These are phyloP conservation scores for Phycomyces blakesleeanus DNA, from an alignment of 192 early-diverging fungal genomes.

Conservation along the genomic window DNA sequence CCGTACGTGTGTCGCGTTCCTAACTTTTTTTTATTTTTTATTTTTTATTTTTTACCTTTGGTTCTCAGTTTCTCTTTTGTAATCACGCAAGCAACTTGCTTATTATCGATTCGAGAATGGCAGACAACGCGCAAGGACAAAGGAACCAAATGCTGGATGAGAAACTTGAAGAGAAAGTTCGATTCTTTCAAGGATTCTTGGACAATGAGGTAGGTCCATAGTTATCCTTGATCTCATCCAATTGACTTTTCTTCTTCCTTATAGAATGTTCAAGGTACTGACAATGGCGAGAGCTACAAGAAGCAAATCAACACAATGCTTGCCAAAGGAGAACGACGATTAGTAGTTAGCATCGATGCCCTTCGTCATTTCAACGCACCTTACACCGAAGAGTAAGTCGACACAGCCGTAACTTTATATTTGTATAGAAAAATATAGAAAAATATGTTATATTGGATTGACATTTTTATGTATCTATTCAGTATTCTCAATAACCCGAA, in stretches of 20 bases:
- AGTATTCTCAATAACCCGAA: constrained; percentile 70
- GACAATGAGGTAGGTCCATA: constrained; percentile 15
- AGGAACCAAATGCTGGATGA: constrained; percentile 9
- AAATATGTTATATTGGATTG: background rate
- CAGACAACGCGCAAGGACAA: background rate
- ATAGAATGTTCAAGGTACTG: constrained; percentile 10
- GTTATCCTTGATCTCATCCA: background rate
- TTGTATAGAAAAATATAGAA: background rate
- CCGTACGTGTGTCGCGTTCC: no score
- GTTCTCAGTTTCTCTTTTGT: no score
- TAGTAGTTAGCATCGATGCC: constrained; percentile 89
- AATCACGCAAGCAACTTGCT: background rate
- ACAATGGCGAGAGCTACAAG: constrained; percentile 21
- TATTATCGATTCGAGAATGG: background rate
- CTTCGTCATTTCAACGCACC: constrained; percentile 72
- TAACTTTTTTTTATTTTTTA: no score
- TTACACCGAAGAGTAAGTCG: constrained; percentile 65
- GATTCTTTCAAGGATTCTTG: constrained; percentile 17
- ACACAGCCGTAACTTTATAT: background rate
- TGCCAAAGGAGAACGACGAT: constrained; percentile 43
- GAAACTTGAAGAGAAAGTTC: constrained; percentile 11
- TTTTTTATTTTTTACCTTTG: no score
- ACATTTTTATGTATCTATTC: constrained; percentile 8
- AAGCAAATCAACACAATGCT: constrained; percentile 13
- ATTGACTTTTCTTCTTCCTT: background rate